Conservation (phyloP, 192 early-diverging fungal species). For the Backusella mclennaniae region DNA sequence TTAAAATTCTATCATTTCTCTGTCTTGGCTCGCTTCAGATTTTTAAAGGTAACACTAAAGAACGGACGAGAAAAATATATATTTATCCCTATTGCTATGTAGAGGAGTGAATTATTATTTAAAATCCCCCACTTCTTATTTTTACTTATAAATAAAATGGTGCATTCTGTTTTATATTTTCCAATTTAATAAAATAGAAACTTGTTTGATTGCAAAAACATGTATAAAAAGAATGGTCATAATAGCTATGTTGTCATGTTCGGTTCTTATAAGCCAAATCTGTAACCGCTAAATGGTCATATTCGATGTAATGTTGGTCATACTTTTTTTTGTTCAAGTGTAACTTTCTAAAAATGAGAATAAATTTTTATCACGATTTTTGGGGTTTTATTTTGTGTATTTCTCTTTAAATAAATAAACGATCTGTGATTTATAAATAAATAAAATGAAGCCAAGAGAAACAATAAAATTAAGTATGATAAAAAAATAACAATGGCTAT, state of each 20-base stretch:
- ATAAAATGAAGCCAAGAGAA: not conserved
- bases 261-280: not conserved
- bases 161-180: not conserved
- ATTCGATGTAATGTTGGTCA: not conserved
- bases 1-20: not conserved
- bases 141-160: not conserved
- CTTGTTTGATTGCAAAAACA: not conserved
- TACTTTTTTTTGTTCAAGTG: not conserved
- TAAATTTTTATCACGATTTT: not conserved
- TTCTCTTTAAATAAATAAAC: not conserved
- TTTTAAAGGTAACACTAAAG: not conserved
- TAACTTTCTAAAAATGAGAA: slow-evolving; percentile 1
- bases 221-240: not conserved
- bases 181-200: not conserved
- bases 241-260: not conserved
- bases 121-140: no score
- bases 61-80: not conserved
- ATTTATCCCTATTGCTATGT: no score
- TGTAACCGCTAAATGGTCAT: not conserved
- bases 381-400: not conserved
- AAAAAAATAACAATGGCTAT: not conserved
- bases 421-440: not conserved
- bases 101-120: no score
- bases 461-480: not conserved
- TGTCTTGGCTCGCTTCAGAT: not conserved